Conservation (phyloP, 2,329 filamentous ascomycete genomes). For the Incumbomyces lentus region DNA sequence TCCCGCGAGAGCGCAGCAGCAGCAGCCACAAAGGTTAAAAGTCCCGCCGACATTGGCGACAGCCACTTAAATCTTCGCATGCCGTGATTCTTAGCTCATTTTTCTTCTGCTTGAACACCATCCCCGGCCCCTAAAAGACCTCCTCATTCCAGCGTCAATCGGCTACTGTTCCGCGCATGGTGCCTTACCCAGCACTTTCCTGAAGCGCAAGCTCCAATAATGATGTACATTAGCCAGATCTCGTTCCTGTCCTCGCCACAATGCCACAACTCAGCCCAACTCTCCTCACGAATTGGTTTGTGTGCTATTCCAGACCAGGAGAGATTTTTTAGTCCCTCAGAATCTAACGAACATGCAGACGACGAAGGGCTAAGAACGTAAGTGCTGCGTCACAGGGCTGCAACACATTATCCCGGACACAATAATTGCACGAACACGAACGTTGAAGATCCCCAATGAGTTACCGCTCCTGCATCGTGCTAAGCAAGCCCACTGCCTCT, state of each 20-base stretch:
- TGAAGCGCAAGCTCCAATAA: not conserved
- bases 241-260: not conserved
- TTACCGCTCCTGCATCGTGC: conserved; percentile 1
- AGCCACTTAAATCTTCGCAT: not conserved
- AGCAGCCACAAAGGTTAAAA: not conserved
- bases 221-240: not conserved
- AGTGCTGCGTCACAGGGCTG: not conserved
- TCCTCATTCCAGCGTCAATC: conserved; percentile 2
- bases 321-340: too few relatives aligned
- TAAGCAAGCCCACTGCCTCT: conserved; percentile 3
- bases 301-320: too few relatives aligned
- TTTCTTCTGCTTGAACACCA: not conserved
- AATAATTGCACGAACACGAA: not conserved
- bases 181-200: conserved; percentile 1
- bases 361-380: too few relatives aligned
- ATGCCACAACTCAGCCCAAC: too few relatives aligned
- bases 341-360: too few relatives aligned
- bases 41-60: not conserved
- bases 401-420: not conserved
- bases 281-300: too few relatives aligned
- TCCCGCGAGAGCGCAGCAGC: not conserved
- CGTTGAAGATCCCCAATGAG: not conserved
- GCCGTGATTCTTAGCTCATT: not conserved
- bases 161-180: not conserved
- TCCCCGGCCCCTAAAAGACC: not conserved